Base-by-base conservation (phyloP, 2,329 filamentous ascomycete genomes). In the Dothiorella sarmentorum region DNA sequence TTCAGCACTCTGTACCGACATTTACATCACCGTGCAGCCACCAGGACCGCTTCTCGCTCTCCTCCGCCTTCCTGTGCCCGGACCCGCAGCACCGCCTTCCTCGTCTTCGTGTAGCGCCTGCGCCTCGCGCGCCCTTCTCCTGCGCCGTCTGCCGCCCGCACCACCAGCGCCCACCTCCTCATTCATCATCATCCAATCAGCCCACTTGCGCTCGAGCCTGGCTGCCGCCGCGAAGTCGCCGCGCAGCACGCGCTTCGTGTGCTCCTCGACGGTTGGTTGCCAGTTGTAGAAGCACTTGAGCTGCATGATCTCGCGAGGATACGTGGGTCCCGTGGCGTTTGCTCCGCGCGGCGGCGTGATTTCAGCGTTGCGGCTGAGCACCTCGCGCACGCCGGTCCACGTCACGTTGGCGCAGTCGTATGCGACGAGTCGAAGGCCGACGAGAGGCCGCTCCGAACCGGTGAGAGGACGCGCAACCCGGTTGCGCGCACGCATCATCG, bases 201-300 rank as follows among this genome's bases (percentile, higher is more conserved):
- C 88, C 93, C 93, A 97, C 71, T 93, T 95, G 63, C 86, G 82
- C 77, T 96, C 92, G 18, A 97, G 79, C n/a, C 90, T 80, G 35
- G 80, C 81, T 0, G 94, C 94, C 1, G 89, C 82, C 0, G 80
- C 78, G 60, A 91, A 82, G 62, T 96, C 89, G 6, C 90, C 90
- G 4, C 84, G 80, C 53, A 96, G 73, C 0, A 97, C 90, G 3
- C 92, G 85, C 75, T 92, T 93, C 56, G 86, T 91, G 73, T 97
- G 93, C 71, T 97, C 91, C 64, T 97, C 89, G 4, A 97, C 91
- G 0, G 91, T 97, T 76, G 90, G 90, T 75, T 97, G 93, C 84
- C 90, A 97, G 40, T 89, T 91, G 71, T 96, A 96, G 77, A 93
- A 97, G 73, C 91, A 96, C 73, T 96, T 97, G 42, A 97, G 81